phyloP scores from a whole-genome alignment of 495 filamentous ascomycete genomes.

The Penicillium herquei region DNA sequence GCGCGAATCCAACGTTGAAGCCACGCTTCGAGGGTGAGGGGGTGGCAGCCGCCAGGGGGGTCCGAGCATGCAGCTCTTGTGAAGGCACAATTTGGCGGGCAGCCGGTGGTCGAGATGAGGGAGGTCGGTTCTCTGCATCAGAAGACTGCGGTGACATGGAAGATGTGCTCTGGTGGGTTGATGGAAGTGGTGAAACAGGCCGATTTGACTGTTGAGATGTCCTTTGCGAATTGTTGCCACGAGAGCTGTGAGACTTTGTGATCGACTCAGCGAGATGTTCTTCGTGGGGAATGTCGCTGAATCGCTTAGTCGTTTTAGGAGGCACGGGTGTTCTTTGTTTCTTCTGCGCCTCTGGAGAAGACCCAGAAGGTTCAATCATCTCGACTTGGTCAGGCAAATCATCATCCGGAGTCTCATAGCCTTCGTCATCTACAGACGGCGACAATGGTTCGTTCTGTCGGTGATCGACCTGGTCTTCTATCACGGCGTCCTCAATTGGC shows the following conservation, averaged over 20 bases:
- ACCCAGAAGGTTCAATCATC: constrained; percentile 20
- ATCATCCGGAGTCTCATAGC: constrained; percentile 20
- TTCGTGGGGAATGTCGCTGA: constrained; percentile 45
- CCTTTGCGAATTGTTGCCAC: constrained; percentile 8
- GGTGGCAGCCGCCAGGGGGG: constrained; percentile 54
- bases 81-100: constrained; percentile 33
- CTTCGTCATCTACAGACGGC: constrained; percentile 18
- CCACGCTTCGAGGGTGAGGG: constrained; percentile 71
- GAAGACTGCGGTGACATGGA: constrained; percentile 72
- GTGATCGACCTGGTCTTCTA: not conserved
- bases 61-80: constrained; percentile 31
- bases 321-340: constrained; percentile 35
- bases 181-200: constrained; percentile 34
- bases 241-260: constrained; percentile 22
- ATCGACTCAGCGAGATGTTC: constrained; percentile 37
- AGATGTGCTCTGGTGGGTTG: constrained; percentile 39
- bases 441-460: constrained; percentile 10
- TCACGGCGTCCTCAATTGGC: constrained; percentile 18
- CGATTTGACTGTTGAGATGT: constrained; percentile 12
- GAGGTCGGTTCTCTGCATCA: constrained; percentile 77
- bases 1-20: constrained; percentile 51
- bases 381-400: constrained; percentile 28
- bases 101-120: constrained; percentile 56
- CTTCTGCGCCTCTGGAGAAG: constrained; percentile 18
- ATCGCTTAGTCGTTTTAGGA: constrained; percentile 43